Evolutionary conservation across 163 green algal species (phyloP).

Genomic region (Picocystis sp.): DNA sequence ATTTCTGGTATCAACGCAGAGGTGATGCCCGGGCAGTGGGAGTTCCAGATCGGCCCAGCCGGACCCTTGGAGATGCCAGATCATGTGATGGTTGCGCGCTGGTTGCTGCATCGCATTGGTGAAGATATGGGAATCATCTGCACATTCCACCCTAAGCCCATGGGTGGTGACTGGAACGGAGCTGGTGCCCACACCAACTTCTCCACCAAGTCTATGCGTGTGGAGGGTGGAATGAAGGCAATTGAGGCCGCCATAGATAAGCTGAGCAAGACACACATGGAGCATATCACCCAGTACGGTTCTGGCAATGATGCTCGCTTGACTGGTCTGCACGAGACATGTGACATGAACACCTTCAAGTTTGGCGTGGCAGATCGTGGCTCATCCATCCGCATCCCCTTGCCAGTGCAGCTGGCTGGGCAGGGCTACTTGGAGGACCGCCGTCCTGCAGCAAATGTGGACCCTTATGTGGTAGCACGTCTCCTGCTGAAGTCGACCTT

Average conservation of each 20-base stretch:
- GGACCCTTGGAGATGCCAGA: constrained; percentile 60
- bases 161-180: constrained; percentile 72
- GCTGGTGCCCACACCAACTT: constrained; percentile 81
- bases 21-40: constrained; percentile 81
- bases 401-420: constrained; percentile 57
- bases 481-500: constrained; percentile 67
- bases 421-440: constrained; percentile 80
- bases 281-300: constrained; percentile 55
- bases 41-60: constrained; percentile 73
- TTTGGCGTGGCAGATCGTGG: constrained; percentile 65
- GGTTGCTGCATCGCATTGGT: constrained; percentile 62
- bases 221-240: constrained; percentile 51
- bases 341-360: constrained; percentile 74
- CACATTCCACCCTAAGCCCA: constrained; percentile 74
- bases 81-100: constrained; percentile 57
- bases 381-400: constrained; percentile 65
- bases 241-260: constrained; percentile 63
- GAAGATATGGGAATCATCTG: constrained; percentile 62
- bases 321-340: constrained; percentile 75
- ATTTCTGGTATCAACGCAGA: constrained; percentile 77
- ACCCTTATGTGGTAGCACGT: constrained; percentile 65
- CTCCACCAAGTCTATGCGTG: constrained; percentile 62
- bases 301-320: constrained; percentile 61
- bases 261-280: constrained; percentile 63
- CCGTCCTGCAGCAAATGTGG: constrained; percentile 50